Conservation (phyloP, 1,139 yeast genomes). For the Spencermartinsiella ligniputridi region DNA sequence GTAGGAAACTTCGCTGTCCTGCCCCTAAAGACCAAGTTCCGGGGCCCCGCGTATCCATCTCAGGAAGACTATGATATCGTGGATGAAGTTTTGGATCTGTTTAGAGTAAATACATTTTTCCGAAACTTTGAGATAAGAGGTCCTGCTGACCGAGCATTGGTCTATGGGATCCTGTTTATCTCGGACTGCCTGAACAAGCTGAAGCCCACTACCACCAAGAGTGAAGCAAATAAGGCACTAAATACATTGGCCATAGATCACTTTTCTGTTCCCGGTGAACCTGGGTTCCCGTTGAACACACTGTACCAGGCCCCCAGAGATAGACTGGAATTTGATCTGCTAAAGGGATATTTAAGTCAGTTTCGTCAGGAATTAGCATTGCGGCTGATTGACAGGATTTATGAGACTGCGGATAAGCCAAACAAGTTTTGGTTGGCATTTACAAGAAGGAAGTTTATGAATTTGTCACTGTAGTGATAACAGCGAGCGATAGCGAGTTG, state of each 20-base stretch:
- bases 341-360: conserved; percentile 78
- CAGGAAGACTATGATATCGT: conserved; percentile 81
- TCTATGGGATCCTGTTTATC: conserved; percentile 89
- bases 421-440: conserved; percentile 89
- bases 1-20: conserved; percentile 71
- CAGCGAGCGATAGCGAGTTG: too few relatives aligned
- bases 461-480: conserved; percentile 55
- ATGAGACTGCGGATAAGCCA: conserved; percentile 38
- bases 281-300: conserved; percentile 86
- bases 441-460: conserved; percentile 93
- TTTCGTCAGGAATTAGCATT: conserved; percentile 91
- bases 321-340: conserved; percentile 69
- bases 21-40: conserved; percentile 75
- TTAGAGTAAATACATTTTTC: conserved; percentile 94
- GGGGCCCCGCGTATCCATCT: conserved; percentile 91
- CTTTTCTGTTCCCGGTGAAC: conserved; percentile 91
- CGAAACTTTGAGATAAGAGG: conserved; percentile 96
- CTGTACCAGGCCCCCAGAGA: conserved; percentile 74
- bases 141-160: conserved; percentile 88
- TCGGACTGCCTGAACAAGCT: conserved; percentile 78
- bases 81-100: conserved; percentile 86
- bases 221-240: conserved; percentile 69
- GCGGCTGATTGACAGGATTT: conserved; percentile 71
- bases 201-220: conserved; percentile 30
- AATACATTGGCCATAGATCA: conserved; percentile 84